Base-by-base conservation (phyloP, 2,329 filamentous ascomycete genomes). In the Pyrenophora teres region DNA sequence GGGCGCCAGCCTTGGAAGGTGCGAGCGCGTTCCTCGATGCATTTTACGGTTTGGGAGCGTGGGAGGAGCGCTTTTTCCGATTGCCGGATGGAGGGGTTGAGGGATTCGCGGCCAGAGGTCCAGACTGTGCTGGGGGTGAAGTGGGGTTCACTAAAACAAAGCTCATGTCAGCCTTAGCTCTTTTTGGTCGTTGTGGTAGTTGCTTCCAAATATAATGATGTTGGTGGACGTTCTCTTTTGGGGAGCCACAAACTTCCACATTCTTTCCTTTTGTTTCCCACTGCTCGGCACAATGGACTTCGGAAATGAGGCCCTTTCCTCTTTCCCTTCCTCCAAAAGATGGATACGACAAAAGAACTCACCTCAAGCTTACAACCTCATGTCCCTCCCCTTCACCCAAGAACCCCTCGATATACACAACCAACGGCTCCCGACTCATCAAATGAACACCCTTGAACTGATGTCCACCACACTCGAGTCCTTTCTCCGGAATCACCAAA, bases 1-100 rank as follows among this genome's bases (percentile, higher is more conserved):
- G 76, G 74, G 1, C 78, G 78, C 83, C 83, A 86, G 60, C 84
- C 84, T 67, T 87, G 84, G 65, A 86, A 83, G 6, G 74, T 69
- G 6, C 81, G 77, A 8, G 83, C 83, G 45, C 84, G 80, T 27
- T 78, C 72, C 64, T 86, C 83, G 52, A 86, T 79, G 62, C 83
- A 86, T 52, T 82, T 79, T 6, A 86, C 81, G 0, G 74, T 74
- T 60, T 80, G 76, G 51, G 65, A 59, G 25, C 71, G 68, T 3
- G 70, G 65, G 1, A 73, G 62, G 10, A 57, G 59, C 0, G 78
- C 77, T 59, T 80, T 79, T 52, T 84, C 80, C 0, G 82, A 85
- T 48, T 79, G 75, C 2, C 83, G 80, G 32, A 83, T 73, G 2
- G 67, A 65, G 2, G 75, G 70, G 59, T 85, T 78, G 39, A 81